Percentiles rank a stretch among this genome's conserved stretches.
These are phyloP conservation scores for Penicillium goetzii DNA, from an alignment of 495 filamentous ascomycete genomes.

Conservation along the genomic window DNA sequence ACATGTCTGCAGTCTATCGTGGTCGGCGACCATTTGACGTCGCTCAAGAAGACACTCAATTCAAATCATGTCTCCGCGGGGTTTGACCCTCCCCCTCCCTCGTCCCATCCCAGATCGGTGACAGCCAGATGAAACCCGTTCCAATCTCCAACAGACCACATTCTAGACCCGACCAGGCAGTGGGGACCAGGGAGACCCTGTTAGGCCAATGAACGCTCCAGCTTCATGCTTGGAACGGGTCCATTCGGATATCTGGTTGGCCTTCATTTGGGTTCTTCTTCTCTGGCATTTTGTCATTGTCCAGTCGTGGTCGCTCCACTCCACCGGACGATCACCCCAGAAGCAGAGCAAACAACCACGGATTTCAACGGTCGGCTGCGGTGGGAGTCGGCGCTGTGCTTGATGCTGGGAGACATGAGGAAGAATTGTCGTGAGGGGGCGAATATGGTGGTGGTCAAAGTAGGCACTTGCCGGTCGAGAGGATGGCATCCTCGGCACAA, in stretches of 20 bases:
- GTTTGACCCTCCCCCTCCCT: neutral
- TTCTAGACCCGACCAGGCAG: slow-evolving; percentile 21
- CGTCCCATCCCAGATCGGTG: slow-evolving; percentile 14
- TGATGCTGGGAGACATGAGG: neutral
- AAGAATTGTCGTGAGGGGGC: neutral
- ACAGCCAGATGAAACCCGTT: slow-evolving; percentile 17
- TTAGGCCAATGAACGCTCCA: slow-evolving; percentile 8
- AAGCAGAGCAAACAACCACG: slow-evolving; percentile 9
- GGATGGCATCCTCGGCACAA: neutral
- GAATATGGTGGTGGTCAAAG: neutral
- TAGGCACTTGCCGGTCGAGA: neutral
- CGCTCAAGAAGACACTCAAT: neutral
- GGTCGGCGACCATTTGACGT: neutral
- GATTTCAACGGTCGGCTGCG: slow-evolving; percentile 7
- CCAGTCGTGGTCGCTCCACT: slow-evolving; percentile 18
- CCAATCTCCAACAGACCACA: slow-evolving; percentile 13
- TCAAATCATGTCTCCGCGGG: neutral
- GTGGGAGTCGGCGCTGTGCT: neutral
- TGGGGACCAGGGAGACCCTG: neutral
- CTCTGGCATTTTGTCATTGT: slow-evolving; percentile 2
- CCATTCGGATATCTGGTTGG: slow-evolving; percentile 2
- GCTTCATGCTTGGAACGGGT: neutral
- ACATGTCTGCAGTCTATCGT: neutral
- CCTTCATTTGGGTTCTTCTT: neutral
- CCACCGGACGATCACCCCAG: slow-evolving; percentile 21